Evolutionary conservation across 1,139 yeast genomes (phyloP).

Genomic region (Protomyces arabidopsidicola): DNA sequence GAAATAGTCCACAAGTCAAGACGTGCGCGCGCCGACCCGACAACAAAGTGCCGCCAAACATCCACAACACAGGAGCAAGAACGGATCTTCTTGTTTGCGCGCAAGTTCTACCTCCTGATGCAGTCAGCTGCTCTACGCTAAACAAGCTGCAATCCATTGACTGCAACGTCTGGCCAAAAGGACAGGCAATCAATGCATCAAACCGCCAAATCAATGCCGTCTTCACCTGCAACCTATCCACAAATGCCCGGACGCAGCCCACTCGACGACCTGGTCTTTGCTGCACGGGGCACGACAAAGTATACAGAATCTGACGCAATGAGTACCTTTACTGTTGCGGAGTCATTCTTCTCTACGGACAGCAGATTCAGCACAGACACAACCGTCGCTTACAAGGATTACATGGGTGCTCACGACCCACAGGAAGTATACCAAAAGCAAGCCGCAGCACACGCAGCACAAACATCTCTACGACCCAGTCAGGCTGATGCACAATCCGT

Average conservation of each 20-base stretch:
- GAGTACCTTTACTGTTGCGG: neutral
- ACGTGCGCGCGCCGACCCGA: too few species aligned
- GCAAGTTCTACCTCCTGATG: too few species aligned
- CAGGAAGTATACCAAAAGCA: neutral
- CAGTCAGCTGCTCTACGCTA: too few species aligned
- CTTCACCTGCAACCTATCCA: neutral
- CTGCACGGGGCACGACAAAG: neutral
- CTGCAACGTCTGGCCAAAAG: too few species aligned
- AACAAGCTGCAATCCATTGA: too few species aligned
- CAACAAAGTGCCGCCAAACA: too few species aligned
- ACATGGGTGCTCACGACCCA: neutral
- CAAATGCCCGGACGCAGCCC: slow-evolving; percentile 1
- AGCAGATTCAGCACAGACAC: neutral
- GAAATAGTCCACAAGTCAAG: too few species aligned
- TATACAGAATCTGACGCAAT: neutral
- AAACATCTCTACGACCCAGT: neutral
- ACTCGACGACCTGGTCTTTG: neutral
- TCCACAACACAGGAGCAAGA: too few species aligned
- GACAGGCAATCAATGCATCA: too few species aligned
- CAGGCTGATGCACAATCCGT: neutral
- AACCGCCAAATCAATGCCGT: neutral
- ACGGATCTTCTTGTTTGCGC: too few species aligned
- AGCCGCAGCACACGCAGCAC: neutral
- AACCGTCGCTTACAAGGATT: neutral
- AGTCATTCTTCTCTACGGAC: neutral